Base-by-base conservation (phyloP, 2,329 filamentous ascomycete species). In the Acrocalymma vagum region DNA sequence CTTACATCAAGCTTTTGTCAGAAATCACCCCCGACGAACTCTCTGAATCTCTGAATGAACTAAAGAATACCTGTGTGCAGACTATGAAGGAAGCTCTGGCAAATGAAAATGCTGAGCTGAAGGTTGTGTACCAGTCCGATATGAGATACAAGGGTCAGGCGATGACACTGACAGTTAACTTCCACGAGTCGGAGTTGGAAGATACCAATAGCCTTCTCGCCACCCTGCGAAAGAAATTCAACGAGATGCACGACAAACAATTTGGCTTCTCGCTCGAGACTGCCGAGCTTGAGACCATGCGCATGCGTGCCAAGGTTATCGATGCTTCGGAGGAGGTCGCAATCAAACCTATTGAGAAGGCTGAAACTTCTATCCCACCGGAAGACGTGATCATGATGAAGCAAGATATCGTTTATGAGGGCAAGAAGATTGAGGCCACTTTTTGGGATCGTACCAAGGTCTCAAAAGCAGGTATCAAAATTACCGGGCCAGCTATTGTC, bases 71-170 rank as follows among this genome's bases (percentile, higher is more conserved):
- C 13, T 73, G 72, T 21, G 58, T 63, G 10, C 53, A 62, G 7
- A 74, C 65, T 2, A 72, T 78, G 62, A 61, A 65, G 29, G 54
- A 60, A 4, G 68, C 72, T 4, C 62, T 72, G 1, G 60, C 45
- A 5, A 55, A 67, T 32, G 56, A 62, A 14, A 45, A 63, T 3
- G 54, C 65, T 5, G 43, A 53, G 4, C 51, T 74, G 20, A 60
- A 62, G 9, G 44, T 68, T 9, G 52, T 58, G 2, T 77, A 74
- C 32, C 70, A 78, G 39, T 62, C 69, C 1, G 76, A 78, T 42
- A 69, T 78, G 38, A 62, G 76, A 5, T 78, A 78, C 49, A 75
- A 73, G 34, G 76, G 76, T 4, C 76, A 78, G 38, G 63, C 61
- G 1, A 66, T 67, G 62, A 66, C 63, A 3, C 49, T 67, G 14